A percentile compares a stretch with the other conserved stretches of the same genome.
Conservation (phyloP, 495 filamentous ascomycete species). For the Clohesyomyces aquaticus region DNA sequence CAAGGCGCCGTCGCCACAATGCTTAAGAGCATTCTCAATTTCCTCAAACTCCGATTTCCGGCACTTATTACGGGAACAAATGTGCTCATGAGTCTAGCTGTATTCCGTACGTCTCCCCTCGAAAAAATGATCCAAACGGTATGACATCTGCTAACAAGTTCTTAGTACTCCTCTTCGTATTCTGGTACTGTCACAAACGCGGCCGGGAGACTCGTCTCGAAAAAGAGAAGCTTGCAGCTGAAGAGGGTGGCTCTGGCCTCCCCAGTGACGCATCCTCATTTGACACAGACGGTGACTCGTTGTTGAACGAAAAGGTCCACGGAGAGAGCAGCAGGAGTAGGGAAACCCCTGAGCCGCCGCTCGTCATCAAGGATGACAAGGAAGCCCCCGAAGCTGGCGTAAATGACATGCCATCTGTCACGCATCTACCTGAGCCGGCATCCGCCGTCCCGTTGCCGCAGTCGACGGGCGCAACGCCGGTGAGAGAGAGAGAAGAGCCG, state of each 20-base stretch:
- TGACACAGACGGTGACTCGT: slow-evolving; percentile 15
- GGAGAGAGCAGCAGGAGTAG: slow-evolving; percentile 21
- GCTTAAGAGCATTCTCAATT: slow-evolving; percentile 83
- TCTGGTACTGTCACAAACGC: slow-evolving; percentile 98
- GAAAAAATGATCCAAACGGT: background rate
- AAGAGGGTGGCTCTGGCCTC: slow-evolving; percentile 17
- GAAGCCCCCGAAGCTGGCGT: slow-evolving; percentile 32
- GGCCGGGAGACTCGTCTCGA: slow-evolving; percentile 83
- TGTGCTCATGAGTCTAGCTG: slow-evolving; percentile 79
- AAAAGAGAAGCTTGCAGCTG: slow-evolving; percentile 54
- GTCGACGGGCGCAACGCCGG: slow-evolving; percentile 12
- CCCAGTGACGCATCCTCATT: slow-evolving; percentile 27
- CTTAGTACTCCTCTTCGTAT: slow-evolving; percentile 80
- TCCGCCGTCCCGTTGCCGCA: slow-evolving; percentile 31
- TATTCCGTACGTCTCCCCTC: slow-evolving; percentile 69
- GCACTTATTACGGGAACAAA: slow-evolving; percentile 81
- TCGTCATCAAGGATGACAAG: slow-evolving; percentile 34
- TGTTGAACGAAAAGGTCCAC: slow-evolving; percentile 12
- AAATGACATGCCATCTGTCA: slow-evolving; percentile 34
- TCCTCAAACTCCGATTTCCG: slow-evolving; percentile 80
- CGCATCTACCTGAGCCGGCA: slow-evolving; percentile 39
- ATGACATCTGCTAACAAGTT: slow-evolving; percentile 34
- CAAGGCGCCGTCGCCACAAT: slow-evolving; percentile 80
- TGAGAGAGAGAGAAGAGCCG: slow-evolving; percentile 24
- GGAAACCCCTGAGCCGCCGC: slow-evolving; percentile 26